Evolutionary conservation across 2,329 filamentous ascomycete genomes (phyloP).

Genomic region (Microcyclospora tardicrescens): DNA sequence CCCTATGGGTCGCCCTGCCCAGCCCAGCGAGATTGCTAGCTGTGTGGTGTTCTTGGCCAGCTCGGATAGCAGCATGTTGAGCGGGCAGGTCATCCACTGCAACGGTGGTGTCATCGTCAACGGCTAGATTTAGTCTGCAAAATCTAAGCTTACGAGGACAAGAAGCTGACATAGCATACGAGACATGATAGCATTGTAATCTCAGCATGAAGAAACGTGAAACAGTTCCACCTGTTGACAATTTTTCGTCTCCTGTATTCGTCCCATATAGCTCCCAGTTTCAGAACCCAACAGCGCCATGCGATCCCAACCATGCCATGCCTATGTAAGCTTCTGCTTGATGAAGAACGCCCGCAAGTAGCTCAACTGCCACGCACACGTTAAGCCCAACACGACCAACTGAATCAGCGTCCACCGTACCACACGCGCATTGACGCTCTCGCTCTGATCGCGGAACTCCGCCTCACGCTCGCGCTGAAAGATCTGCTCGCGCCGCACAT

Average conservation of each 20-base stretch:
- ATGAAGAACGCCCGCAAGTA: conserved; percentile 97
- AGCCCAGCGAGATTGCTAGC: conserved; percentile 70
- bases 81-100: conserved; percentile 56
- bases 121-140: conserved; percentile 9
- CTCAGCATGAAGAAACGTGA: no score
- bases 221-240: no score
- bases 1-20: conserved; percentile 64
- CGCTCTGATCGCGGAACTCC: conserved; percentile 95
- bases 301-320: no score
- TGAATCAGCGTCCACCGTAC: conserved; percentile 91
- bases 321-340: conserved; percentile 95
- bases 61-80: conserved; percentile 59
- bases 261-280: no score
- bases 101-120: conserved; percentile 48
- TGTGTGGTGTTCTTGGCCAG: conserved; percentile 72
- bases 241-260: no score
- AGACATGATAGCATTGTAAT: no score
- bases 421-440: conserved; percentile 80
- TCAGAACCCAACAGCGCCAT: no score
- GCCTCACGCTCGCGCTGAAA: conserved; percentile 97
- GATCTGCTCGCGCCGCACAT: conserved; percentile 87
- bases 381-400: conserved; percentile 66
- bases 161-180: no score
- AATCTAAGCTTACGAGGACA: no score
- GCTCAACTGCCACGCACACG: conserved; percentile 93